These are phyloP conservation scores for Daldinia vernicosa DNA, from an alignment of 495 filamentous ascomycete genomes.

Conservation along the genomic window DNA sequence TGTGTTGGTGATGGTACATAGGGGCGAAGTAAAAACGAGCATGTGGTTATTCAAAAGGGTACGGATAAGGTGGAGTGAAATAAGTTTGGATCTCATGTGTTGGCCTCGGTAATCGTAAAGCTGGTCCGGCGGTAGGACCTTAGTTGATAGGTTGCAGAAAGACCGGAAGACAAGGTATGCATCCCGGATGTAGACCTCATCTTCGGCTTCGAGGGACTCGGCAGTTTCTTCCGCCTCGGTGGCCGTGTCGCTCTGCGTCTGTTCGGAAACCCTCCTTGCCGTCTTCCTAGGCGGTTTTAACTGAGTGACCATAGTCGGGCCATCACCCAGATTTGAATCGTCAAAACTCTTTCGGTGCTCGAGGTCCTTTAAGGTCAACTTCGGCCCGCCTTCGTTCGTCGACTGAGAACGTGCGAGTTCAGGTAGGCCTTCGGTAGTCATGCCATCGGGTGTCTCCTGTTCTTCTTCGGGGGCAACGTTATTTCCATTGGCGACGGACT, in stretches of 20 bases:
- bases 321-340: conserved; percentile 87
- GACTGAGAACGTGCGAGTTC: conserved; percentile 62
- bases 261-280: conserved; percentile 66
- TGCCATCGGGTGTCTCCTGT: conserved; percentile 49
- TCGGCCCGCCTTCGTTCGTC: conserved; percentile 66
- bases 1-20: conserved; percentile 88
- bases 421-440: conserved; percentile 58
- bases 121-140: conserved; percentile 85
- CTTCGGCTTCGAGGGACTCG: conserved; percentile 82
- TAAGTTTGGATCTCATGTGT: conserved; percentile 95
- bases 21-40: conserved; percentile 83
- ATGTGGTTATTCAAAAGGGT: conserved; percentile 93
- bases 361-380: conserved; percentile 93
- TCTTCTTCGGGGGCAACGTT: conserved; percentile 48
- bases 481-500: conserved; percentile 47
- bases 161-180: conserved; percentile 97
- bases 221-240: conserved; percentile 57
- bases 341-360: conserved; percentile 94
- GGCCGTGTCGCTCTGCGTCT: conserved; percentile 59
- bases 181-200: conserved; percentile 96
- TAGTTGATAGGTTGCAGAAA: conserved; percentile 97
- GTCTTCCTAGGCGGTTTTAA: conserved; percentile 66
- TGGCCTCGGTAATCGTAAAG: conserved; percentile 91
- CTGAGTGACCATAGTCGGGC: conserved; percentile 91
- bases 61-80: conserved; percentile 93